Conservation (phyloP, 768 basidiomycete genomes). For the Podaxis sp. region DNA sequence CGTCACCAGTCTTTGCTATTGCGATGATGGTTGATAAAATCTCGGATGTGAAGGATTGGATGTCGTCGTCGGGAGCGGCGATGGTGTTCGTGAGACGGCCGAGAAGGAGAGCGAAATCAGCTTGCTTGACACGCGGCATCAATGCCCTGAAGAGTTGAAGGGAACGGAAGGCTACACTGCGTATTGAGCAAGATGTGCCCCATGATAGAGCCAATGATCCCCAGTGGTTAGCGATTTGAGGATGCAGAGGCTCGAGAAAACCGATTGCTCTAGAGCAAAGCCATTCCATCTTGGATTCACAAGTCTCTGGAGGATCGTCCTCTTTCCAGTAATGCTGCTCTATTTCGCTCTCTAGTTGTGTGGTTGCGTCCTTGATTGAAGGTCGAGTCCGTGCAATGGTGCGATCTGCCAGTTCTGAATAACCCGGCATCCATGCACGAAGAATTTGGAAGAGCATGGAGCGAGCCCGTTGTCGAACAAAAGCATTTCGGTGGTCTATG, state of each 20-base stretch:
- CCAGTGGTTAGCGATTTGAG: conserved; percentile 72
- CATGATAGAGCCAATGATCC: conserved; percentile 79
- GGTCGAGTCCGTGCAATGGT: conserved; percentile 44
- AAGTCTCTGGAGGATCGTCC: conserved; percentile 55
- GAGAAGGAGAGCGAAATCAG: conserved; percentile 75
- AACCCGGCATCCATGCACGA: conserved; percentile 78
- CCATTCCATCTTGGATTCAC: conserved; percentile 65
- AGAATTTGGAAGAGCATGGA: conserved; percentile 84
- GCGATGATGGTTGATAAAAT: conserved; percentile 75
- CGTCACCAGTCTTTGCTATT: conserved; percentile 52
- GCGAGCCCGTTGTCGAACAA: conserved; percentile 69
- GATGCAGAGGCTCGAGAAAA: conserved; percentile 68
- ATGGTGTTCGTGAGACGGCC: conserved; percentile 85
- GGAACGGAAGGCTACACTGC: conserved; percentile 83
- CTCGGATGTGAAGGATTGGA: conserved; percentile 82
- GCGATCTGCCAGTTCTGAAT: conserved; percentile 69
- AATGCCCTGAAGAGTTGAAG: conserved; percentile 88
- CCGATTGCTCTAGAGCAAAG: conserved; percentile 66
- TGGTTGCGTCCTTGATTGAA: conserved; percentile 50
- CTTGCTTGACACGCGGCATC: conserved; percentile 65
- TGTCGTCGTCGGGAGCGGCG: conserved; percentile 70
- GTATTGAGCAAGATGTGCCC: conserved; percentile 86
- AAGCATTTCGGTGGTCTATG: conserved; percentile 72
- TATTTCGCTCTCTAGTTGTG: conserved; percentile 57
- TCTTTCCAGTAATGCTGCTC: conserved; percentile 69